These are phyloP conservation scores for Plasmodium malariae DNA, from an alignment of 169 alveolate species.

Conservation along the genomic window DNA sequence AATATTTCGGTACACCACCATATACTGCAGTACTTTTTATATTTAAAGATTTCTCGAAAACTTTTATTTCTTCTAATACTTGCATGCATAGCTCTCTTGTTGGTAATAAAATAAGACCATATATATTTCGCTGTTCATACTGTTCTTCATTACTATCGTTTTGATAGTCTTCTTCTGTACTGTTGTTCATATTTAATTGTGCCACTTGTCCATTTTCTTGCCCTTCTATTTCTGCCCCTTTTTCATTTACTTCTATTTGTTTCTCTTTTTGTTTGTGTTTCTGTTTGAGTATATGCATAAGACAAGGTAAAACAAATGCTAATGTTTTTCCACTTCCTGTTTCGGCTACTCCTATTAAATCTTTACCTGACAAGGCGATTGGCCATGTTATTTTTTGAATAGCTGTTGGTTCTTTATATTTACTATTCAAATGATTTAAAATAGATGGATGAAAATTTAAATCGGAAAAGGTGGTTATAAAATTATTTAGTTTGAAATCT, in stretches of 20 bases:
- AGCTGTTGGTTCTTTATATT: conserved; percentile 91
- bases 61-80: conserved; percentile 83
- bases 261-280: conserved; percentile 22
- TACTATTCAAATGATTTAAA: conserved; percentile 79
- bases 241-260: conserved; percentile 78
- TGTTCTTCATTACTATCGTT: too few relatives aligned
- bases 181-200: conserved; percentile 35
- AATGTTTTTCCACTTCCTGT: conserved; percentile 98
- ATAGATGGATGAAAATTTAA: conserved; percentile 83
- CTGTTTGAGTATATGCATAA: conserved; percentile 91
- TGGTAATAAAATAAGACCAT: conserved; percentile 88
- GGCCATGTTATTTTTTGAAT: conserved; percentile 90
- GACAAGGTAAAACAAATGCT: conserved; percentile 94
- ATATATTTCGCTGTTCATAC: conserved; percentile 81
- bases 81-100: conserved; percentile 93
- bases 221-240: conserved; percentile 88
- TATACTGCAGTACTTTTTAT: conserved; percentile 87
- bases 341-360: conserved; percentile 96
- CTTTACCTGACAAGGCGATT: conserved; percentile 91
- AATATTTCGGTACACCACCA: conserved; percentile 90
- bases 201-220: background rate
- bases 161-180: conserved; percentile 74
- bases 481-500: conserved; percentile 78
- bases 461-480: conserved; percentile 83
- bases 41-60: conserved; percentile 80